phyloP scores from a whole-genome alignment of 208 protist species.

The Crithidia mellificae region DNA sequence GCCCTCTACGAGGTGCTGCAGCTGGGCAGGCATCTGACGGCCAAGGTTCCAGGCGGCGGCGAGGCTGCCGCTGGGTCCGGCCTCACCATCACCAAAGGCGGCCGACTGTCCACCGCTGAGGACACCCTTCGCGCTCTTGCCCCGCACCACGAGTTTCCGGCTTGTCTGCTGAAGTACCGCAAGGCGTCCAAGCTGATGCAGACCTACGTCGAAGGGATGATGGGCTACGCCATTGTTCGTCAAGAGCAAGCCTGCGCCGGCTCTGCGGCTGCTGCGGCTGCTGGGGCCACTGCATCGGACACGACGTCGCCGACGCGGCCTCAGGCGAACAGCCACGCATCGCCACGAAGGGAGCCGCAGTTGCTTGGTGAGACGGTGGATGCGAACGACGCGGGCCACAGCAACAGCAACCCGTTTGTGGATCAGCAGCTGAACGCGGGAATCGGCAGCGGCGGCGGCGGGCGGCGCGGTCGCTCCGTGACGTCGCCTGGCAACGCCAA shows the following conservation, averaged over 20 bases:
- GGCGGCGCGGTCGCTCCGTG: neutral
- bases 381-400: neutral
- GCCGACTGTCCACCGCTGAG: conserved; percentile 89
- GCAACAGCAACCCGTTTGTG: conserved; percentile 30
- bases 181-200: conserved; percentile 86
- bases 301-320: neutral
- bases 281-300: neutral
- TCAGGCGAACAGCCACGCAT: neutral
- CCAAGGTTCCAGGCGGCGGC: conserved; percentile 8
- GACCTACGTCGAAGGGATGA: conserved; percentile 89
- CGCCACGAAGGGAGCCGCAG: neutral
- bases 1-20: conserved; percentile 86
- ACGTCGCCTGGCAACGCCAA: neutral
- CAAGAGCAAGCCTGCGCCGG: neutral
- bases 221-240: conserved; percentile 64
- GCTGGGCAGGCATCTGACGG: conserved; percentile 60
- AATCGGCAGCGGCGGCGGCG: neutral
- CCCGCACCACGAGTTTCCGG: conserved; percentile 77
- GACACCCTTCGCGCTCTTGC: conserved; percentile 76
- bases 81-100: conserved; percentile 72
- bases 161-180: conserved; percentile 72
- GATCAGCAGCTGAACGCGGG: conserved; percentile 18
- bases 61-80: conserved; percentile 21
- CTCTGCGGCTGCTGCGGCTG: neutral
- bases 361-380: conserved; percentile 24